phyloP scores from a whole-genome alignment of 2,329 filamentous ascomycete genomes.

The Apiospora hydei region DNA sequence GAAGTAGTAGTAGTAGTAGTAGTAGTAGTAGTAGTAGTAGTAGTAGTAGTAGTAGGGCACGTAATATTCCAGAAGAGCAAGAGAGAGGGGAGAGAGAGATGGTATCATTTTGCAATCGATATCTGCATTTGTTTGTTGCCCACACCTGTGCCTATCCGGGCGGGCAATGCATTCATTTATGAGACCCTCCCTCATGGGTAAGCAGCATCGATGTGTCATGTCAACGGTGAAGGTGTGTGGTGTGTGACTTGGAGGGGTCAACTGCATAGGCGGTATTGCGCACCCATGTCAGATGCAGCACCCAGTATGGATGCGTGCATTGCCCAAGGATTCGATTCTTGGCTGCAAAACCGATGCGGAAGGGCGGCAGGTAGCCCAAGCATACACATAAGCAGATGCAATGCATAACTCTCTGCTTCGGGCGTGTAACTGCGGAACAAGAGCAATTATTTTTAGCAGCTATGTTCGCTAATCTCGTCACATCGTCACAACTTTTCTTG shows the following conservation, averaged over 20 bases:
- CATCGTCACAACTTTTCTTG: conserved; percentile 1
- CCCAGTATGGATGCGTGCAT: conserved; percentile 13
- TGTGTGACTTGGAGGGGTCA: conserved; percentile 21
- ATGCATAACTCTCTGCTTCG: background rate
- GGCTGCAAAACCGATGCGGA: conserved; percentile 7
- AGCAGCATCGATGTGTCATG: conserved; percentile 18
- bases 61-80: background rate
- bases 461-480: conserved; percentile 15
- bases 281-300: conserved; percentile 17
- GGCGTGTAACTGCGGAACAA: background rate
- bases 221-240: conserved; percentile 10
- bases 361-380: background rate
- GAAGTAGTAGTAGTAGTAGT: background rate
- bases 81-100: background rate
- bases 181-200: conserved; percentile 1
- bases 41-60: background rate
- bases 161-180: background rate
- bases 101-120: background rate
- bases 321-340: conserved; percentile 14
- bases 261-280: conserved; percentile 17
- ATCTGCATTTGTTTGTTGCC: background rate
- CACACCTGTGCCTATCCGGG: background rate
- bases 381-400: background rate
- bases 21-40: background rate
- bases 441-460: conserved; percentile 18